Percentiles rank a stretch among this genome's conserved stretches.
Evolutionary conservation across 2,329 filamentous ascomycete genomes (phyloP).

Genomic region (Ophiostoma australiae): DNA sequence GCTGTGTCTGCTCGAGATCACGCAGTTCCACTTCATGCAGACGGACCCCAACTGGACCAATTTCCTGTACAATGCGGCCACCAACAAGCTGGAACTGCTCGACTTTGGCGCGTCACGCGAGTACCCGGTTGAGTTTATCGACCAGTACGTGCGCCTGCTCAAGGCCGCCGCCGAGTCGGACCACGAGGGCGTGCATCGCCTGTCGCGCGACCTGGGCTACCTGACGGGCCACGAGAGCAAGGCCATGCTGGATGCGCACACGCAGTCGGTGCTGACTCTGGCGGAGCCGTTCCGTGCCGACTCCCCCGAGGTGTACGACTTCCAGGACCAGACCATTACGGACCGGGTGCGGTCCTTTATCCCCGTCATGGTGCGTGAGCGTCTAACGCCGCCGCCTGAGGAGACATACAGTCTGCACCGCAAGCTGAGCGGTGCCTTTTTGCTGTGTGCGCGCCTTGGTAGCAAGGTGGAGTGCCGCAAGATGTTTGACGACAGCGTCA

Average conservation of each 20-base stretch:
- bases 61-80: slow-evolving; percentile 78
- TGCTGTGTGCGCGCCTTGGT: slow-evolving; percentile 81
- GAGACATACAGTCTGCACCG: slow-evolving; percentile 95
- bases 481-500: slow-evolving; percentile 63
- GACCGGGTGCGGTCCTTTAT: slow-evolving; percentile 85
- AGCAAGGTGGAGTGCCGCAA: slow-evolving; percentile 76
- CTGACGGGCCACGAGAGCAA: slow-evolving; percentile 83
- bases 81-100: slow-evolving; percentile 75
- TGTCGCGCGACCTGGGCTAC: slow-evolving; percentile 79
- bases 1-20: slow-evolving; percentile 86
- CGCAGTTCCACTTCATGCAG: slow-evolving; percentile 96
- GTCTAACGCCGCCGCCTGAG: slow-evolving; percentile 85
- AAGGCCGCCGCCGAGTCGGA: slow-evolving; percentile 72
- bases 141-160: slow-evolving; percentile 73
- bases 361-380: slow-evolving; percentile 85
- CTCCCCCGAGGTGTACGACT: slow-evolving; percentile 84
- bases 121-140: slow-evolving; percentile 74
- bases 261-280: slow-evolving; percentile 80
- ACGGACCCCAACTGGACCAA: slow-evolving; percentile 99
- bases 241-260: slow-evolving; percentile 83
- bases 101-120: slow-evolving; percentile 93
- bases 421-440: slow-evolving; percentile 90
- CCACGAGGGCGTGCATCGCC: slow-evolving; percentile 54
- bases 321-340: slow-evolving; percentile 90
- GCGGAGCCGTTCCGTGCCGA: slow-evolving; percentile 80